Percentiles rank a stretch among this genome's conserved stretches.
Conservation (phyloP, 2,329 filamentous ascomycete species). For the Cryphonectria naterciae region DNA sequence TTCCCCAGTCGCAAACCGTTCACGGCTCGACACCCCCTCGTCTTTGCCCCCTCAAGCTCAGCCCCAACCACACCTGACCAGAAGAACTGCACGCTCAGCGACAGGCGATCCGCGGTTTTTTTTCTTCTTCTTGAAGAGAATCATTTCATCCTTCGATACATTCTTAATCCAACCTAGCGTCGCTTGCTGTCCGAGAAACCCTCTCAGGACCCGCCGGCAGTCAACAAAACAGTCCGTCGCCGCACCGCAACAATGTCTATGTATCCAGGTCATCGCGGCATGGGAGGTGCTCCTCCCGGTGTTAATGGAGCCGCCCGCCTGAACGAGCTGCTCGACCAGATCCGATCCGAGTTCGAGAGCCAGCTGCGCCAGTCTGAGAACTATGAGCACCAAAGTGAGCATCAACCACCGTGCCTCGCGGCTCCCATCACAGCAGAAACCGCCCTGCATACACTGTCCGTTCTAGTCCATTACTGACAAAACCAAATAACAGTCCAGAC, state of each 20-base stretch:
- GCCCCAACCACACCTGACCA: slow-evolving; percentile 12
- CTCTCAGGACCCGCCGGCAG: background rate
- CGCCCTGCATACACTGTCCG: slow-evolving; percentile 7
- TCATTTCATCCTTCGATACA: background rate
- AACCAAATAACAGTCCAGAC: slow-evolving; percentile 68
- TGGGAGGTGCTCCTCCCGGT: slow-evolving; percentile 69
- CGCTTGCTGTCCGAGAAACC: background rate
- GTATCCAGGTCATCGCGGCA: slow-evolving; percentile 83
- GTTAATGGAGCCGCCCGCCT: slow-evolving; percentile 64
- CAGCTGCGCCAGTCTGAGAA: slow-evolving; percentile 81
- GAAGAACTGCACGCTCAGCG: background rate
- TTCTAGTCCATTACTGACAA: slow-evolving; percentile 29
- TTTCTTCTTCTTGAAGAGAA: too few relatives aligned
- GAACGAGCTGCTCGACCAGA: slow-evolving; percentile 88
- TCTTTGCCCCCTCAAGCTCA: too few relatives aligned
- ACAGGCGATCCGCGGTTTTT: background rate
- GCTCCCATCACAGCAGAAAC: background rate
- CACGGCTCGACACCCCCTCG: background rate
- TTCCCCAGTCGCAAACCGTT: slow-evolving; percentile 6
- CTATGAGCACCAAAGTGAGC: slow-evolving; percentile 88
- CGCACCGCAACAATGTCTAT: slow-evolving; percentile 62
- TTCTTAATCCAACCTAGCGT: background rate
- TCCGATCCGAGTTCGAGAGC: slow-evolving; percentile 88
- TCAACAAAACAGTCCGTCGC: background rate
- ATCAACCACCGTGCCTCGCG: slow-evolving; percentile 8